A percentile compares a stretch with the other conserved stretches of the same genome.
These are phyloP conservation scores for Litchi chinensis DNA, from an alignment of 345 rosid species.

Conservation along the genomic window DNA sequence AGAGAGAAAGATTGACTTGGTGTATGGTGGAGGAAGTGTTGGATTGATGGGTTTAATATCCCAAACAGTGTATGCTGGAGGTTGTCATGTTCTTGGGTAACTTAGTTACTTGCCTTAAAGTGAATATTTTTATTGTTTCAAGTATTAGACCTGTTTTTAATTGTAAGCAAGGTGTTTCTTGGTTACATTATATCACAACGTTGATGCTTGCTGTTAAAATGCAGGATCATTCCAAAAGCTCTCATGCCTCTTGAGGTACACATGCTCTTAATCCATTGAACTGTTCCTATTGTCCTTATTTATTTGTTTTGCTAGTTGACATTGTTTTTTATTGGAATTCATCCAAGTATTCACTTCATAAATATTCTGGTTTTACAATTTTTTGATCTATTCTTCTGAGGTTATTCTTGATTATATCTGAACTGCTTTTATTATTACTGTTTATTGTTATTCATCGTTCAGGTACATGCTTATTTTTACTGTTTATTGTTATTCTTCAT, in stretches of 20 bases:
- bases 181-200: slow-evolving; percentile 16
- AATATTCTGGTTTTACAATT: neutral
- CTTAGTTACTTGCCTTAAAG: slow-evolving; percentile 21
- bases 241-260: slow-evolving; percentile 93
- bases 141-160: slow-evolving; percentile 14
- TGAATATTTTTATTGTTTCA: slow-evolving; percentile 18
- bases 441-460: neutral
- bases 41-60: slow-evolving; percentile 97
- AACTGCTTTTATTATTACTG: neutral
- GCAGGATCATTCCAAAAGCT: slow-evolving; percentile 94
- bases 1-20: slow-evolving; percentile 83
- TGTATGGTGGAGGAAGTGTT: slow-evolving; percentile 97
- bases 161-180: slow-evolving; percentile 10
- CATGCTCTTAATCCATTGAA: slow-evolving; percentile 7
- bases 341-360: slow-evolving; percentile 3
- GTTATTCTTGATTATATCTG: neutral
- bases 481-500: neutral
- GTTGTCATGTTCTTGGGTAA: slow-evolving; percentile 94
- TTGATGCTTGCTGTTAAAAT: slow-evolving; percentile 28
- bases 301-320: neutral
- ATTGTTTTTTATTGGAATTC: slow-evolving; percentile 1
- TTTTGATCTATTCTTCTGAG: neutral
- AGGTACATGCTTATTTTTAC: neutral
- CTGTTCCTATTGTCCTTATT: neutral
- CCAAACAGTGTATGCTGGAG: slow-evolving; percentile 77